Evolutionary conservation across 768 basidiomycete species (phyloP), one percentile per base, ranked within the genome.

Genomic region (Trametopsis cervina): DNA sequence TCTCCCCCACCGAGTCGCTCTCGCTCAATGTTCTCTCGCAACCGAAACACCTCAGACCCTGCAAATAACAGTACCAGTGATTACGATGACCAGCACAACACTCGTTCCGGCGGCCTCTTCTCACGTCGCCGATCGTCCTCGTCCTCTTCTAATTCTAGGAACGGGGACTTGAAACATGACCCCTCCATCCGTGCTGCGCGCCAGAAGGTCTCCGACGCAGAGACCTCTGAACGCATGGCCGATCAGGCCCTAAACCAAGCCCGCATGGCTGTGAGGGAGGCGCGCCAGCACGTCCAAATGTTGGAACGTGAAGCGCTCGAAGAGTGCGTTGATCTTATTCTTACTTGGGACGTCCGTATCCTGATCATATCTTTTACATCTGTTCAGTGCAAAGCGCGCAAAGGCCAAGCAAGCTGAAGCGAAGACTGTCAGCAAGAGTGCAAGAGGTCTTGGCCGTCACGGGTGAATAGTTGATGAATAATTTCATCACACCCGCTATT

Each of bases 351-450:
- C 10, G 18, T 2, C 15, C 29, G 29, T 33, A 7, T 33, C 42
- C 44, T 48, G 11, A 22, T 55, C 26, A 35, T n/a, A n/a, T n/a
- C n/a, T n/a, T 33, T 29, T 3, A 35, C 33, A 18, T 51, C 44
- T 47, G 41, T 54, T n/a, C 54, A 78, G 77, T 24, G 67, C 71
- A 21, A 63, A 60, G 25, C 74, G 73, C 40, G 77, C 76, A 11
- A 75, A 74, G 60, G 69, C 71, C 5, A 79, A 78, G 54, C 75
- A 76, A 51, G 71, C 69, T 12, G 73, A 77, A 55, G 70, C 73
- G 5, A 74, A 75, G 58, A 63, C 64, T 17, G 72, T 80, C 54
- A 71, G 66, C 60, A 77, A 76, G 63, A 67, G 60, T 47, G 72
- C 71, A 7, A 69, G 69, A 29, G 66, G 66, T 13, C 68, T 78